phyloP scores from a whole-genome alignment of 176 grass and related monocot species.

The Triticum turgidum region DNA sequence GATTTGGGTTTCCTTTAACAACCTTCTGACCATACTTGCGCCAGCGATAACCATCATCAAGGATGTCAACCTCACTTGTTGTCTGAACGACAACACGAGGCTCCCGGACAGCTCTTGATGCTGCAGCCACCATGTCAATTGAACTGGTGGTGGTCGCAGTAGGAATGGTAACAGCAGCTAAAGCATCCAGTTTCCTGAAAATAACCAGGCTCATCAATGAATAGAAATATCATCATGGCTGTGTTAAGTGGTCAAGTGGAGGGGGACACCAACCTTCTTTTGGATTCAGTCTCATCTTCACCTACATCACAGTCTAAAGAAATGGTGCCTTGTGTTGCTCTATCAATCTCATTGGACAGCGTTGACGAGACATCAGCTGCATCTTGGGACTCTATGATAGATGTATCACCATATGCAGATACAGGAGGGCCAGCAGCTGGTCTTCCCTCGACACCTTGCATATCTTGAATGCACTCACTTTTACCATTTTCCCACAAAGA shows the following conservation, averaged over 20 bases:
- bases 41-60: conserved; percentile 97
- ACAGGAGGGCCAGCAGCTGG: conserved; percentile 31
- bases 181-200: conserved; percentile 85
- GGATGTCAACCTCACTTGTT: conserved; percentile 98
- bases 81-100: conserved; percentile 96
- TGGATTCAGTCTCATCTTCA: conserved; percentile 87
- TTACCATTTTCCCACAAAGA: conserved; percentile 44
- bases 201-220: conserved; percentile 13
- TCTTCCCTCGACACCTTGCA: conserved; percentile 37
- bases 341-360: conserved; percentile 81
- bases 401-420: conserved; percentile 34
- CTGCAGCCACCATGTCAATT: conserved; percentile 72
- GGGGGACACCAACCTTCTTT: conserved; percentile 64
- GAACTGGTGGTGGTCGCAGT: conserved; percentile 33
- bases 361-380: conserved; percentile 67
- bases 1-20: conserved; percentile 99
- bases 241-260: conserved; percentile 1
- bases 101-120: conserved; percentile 81
- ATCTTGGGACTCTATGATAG: conserved; percentile 55
- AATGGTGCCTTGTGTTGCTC: conserved; percentile 55
- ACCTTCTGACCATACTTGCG: conserved; percentile 99
- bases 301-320: conserved; percentile 53
- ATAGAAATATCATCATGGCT: not conserved
- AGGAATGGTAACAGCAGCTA: conserved; percentile 25
- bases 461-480: conserved; percentile 45